These are phyloP conservation scores for Coemansia sp. DNA, from an alignment of 192 early-diverging fungal genomes.

Conservation along the genomic window DNA sequence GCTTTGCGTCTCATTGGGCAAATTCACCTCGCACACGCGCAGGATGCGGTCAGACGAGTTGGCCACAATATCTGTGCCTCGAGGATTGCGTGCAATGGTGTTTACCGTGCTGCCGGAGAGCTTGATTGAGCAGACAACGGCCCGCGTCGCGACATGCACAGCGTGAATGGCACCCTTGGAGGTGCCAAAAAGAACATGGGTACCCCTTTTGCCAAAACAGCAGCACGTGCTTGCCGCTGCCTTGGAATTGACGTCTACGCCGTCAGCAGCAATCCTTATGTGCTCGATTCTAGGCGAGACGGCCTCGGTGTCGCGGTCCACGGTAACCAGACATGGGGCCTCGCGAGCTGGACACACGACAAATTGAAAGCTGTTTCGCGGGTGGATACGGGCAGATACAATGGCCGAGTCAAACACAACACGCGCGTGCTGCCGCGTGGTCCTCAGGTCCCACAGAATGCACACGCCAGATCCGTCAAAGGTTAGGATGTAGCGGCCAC, in stretches of 20 bases:
- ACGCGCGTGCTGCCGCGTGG: conserved; percentile 51
- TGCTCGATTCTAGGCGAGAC: conserved; percentile 3
- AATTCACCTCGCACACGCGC: conserved; percentile 58
- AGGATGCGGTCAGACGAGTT: conserved; percentile 79
- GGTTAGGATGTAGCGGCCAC: conserved; percentile 74
- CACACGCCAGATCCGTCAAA: conserved; percentile 76
- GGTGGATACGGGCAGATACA: conserved; percentile 71
- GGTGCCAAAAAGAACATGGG: conserved; percentile 29
- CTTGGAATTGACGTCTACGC: conserved; percentile 24
- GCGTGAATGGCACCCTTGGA: conserved; percentile 24
- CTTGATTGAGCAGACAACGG: conserved; percentile 24
- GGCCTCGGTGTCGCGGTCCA: background rate
- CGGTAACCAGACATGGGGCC: conserved; percentile 38
- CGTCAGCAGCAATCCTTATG: conserved; percentile 17
- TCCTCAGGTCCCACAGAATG: conserved; percentile 82
- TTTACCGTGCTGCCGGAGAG: conserved; percentile 33
- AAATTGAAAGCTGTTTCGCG: conserved; percentile 54
- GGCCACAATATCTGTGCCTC: conserved; percentile 63
- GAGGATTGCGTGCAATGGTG: conserved; percentile 37
- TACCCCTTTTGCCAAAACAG: conserved; percentile 52
- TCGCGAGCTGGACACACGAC: conserved; percentile 26
- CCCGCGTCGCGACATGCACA: conserved; percentile 34
- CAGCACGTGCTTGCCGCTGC: conserved; percentile 44
- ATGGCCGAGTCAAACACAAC: conserved; percentile 69
- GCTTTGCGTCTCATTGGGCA: conserved; percentile 20